Conservation (phyloP, 805 yeast species). For the Wickerhamomyces queroliae region DNA sequence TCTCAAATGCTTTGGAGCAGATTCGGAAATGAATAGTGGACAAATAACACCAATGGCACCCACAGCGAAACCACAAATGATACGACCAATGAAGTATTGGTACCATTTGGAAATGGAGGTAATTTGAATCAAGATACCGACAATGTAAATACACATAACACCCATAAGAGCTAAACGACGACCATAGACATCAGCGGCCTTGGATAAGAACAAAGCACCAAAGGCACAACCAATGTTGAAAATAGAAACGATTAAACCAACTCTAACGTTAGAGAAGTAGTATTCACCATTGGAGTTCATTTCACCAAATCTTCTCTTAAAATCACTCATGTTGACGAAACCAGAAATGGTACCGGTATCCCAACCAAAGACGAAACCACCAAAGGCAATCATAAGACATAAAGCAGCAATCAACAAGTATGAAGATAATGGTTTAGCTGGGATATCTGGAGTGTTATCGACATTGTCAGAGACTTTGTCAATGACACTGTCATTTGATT, state of each 20-base stretch:
- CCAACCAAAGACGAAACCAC: conserved; percentile 70
- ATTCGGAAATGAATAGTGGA: conserved; percentile 67
- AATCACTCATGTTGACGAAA: conserved; percentile 51
- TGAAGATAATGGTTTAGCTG: conserved; percentile 21
- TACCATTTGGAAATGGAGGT: conserved; percentile 52
- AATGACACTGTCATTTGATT: conserved; percentile 1
- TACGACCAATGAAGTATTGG: conserved; percentile 67
- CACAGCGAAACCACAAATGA: conserved; percentile 67
- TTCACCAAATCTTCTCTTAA: conserved; percentile 48
- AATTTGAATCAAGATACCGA: conserved; percentile 65
- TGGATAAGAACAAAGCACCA: conserved; percentile 60
- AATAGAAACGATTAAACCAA: conserved; percentile 50
- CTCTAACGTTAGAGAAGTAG: conserved; percentile 46
- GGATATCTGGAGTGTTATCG: conserved; percentile 7
- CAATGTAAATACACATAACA: conserved; percentile 57
- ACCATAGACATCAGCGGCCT: conserved; percentile 57
- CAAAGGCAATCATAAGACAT: conserved; percentile 47
- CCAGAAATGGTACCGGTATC: conserved; percentile 75
- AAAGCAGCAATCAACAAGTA: conserved; percentile 19
- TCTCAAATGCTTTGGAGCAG: conserved; percentile 65
- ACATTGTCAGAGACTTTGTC: background rate
- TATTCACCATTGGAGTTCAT: conserved; percentile 33
- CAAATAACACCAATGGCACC: conserved; percentile 75
- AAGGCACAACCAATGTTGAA: conserved; percentile 75
- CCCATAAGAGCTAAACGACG: conserved; percentile 59